A percentile compares a stretch with the other conserved stretches of the same genome.
Conservation (phyloP, 1,284 basidiomycete genomes). For the Acaromyces ingoldii region DNA sequence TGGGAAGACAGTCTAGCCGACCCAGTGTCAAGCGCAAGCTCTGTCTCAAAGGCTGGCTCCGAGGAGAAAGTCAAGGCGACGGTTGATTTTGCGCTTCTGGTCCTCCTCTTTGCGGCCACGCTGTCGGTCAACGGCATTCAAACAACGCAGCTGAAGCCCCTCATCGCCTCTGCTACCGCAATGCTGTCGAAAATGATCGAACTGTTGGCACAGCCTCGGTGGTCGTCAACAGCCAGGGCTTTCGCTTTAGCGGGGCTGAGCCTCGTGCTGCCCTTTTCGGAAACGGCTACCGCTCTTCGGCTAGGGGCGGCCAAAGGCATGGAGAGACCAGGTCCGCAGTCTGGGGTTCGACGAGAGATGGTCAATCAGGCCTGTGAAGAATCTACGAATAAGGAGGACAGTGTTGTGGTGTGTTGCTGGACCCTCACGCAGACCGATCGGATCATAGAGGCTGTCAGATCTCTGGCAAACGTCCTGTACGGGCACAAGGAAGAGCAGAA, state of each 20-base stretch:
- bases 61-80: constrained; percentile 64
- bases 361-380: neutral
- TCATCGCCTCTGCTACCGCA: constrained; percentile 61
- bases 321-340: neutral
- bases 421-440: neutral
- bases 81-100: constrained; percentile 65
- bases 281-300: neutral
- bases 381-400: neutral
- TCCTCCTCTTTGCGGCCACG: constrained; percentile 65
- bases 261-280: neutral
- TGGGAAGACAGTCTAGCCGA: neutral
- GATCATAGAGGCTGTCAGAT: neutral
- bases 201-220: neutral
- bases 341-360: constrained; percentile 1
- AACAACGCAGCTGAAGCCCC: constrained; percentile 62
- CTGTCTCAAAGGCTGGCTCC: constrained; percentile 42
- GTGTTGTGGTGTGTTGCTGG: neutral
- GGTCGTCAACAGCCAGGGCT: neutral
- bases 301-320: neutral
- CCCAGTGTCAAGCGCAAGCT: constrained; percentile 60
- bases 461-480: neutral
- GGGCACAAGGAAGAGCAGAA: neutral
- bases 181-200: constrained; percentile 53
- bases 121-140: constrained; percentile 68
- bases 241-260: neutral